phyloP scores from a whole-genome alignment of 106 monocot genomes.

The Ottelia alismoides region DNA sequence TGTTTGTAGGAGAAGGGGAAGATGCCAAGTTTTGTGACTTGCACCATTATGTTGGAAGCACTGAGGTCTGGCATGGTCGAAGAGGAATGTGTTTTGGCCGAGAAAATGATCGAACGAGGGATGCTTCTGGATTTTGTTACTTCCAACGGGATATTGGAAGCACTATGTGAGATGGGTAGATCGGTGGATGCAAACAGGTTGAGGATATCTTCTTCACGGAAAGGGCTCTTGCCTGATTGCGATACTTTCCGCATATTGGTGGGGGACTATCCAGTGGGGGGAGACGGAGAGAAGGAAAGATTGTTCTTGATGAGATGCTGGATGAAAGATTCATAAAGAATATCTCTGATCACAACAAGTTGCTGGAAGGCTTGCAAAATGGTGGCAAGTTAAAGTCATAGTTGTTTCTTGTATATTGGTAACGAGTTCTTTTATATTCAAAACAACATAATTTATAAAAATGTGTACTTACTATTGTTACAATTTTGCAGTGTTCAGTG shows the following conservation, averaged over 20 bases:
- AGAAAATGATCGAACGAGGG: constrained; percentile 39
- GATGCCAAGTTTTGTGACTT: constrained; percentile 22
- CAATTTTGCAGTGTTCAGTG: no score
- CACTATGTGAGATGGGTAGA: constrained; percentile 44
- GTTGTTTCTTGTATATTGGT: no score
- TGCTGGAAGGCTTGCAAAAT: constrained; percentile 31
- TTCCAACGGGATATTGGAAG: constrained; percentile 52
- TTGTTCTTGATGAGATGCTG: constrained; percentile 79
- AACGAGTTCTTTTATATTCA: no score
- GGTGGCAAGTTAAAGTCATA: neutral
- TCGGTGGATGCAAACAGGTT: constrained; percentile 41
- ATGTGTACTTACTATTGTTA: no score
- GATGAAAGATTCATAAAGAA: constrained; percentile 59
- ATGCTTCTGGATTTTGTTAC: constrained; percentile 54
- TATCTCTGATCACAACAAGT: constrained; percentile 62
- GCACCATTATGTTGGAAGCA: constrained; percentile 45
- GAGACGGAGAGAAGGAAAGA: constrained; percentile 49
- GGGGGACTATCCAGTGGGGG: constrained; percentile 63
- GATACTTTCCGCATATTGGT: constrained; percentile 41
- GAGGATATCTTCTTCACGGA: constrained; percentile 22
- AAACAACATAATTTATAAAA: no score
- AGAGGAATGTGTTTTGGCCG: constrained; percentile 32
- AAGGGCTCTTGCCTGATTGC: constrained; percentile 45
- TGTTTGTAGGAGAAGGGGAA: constrained; percentile 32
- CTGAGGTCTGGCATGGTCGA: constrained; percentile 42